Conservation (phyloP, 2,329 filamentous ascomycete genomes). For the Penicillium olsonii region DNA sequence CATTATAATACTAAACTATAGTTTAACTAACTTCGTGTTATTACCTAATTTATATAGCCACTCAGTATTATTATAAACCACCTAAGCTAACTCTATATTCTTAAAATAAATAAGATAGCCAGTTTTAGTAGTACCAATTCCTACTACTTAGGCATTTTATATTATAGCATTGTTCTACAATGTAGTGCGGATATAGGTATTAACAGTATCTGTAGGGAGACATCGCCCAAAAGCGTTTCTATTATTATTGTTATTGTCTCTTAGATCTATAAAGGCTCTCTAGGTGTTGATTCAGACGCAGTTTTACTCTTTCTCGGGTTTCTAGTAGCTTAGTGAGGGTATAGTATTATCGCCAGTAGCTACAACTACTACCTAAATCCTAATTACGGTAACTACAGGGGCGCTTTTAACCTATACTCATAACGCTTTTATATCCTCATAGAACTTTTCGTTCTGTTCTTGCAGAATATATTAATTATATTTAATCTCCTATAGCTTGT, state of each 20-base stretch:
- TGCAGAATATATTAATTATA: no score
- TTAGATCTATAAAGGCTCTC: conserved; percentile 4
- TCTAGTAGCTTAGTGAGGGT: not conserved
- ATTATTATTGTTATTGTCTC: conserved; percentile 2
- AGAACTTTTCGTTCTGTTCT: no score
- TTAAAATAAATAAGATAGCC: conserved; percentile 26
- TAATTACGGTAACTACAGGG: no score
- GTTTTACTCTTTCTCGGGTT: conserved; percentile 14
- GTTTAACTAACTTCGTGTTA: conserved; percentile 8
- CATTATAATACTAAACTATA: not conserved
- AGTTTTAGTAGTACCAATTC: not conserved
- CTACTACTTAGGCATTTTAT: conserved; percentile 18
- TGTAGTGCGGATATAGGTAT: conserved; percentile 12
- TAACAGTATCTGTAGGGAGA: conserved; percentile 12
- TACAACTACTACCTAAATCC: not conserved
- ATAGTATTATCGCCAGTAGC: not conserved
- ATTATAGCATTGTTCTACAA: conserved; percentile 3
- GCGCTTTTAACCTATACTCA: no score
- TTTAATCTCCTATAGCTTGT: no score
- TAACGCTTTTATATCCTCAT: no score
- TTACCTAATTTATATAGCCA: conserved; percentile 15
- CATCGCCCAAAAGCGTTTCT: conserved; percentile 8
- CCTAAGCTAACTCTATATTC: conserved; percentile 15
- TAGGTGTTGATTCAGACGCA: conserved; percentile 15
- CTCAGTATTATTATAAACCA: conserved; percentile 1